Base-by-base conservation (phyloP, 106 monocot genomes). In the Apostasia shenzhenica region DNA sequence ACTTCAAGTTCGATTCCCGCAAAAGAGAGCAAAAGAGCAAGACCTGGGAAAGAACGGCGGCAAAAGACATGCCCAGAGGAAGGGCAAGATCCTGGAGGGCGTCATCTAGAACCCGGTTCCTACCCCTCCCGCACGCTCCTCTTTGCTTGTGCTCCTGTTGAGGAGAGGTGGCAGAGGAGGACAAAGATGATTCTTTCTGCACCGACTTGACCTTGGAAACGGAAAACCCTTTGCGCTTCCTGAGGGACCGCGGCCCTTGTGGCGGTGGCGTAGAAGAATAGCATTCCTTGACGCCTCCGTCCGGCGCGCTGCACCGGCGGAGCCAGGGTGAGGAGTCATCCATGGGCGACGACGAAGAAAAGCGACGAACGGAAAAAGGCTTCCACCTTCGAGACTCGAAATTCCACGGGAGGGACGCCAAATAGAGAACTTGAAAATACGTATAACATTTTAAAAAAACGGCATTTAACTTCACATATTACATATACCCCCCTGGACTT, bases 1-100 rank as follows among this genome's bases (percentile, higher is more conserved):
- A 26, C 26, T 26, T 26, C 26, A 26, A 26, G 26, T 26, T 26
- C 26, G 26, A 26, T 26, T 26, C 26, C 26, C 26, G 26, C 26
- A 26, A 26, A 26, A 26, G 26, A 26, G 26, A 26, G 26, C 26
- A 26, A 26, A 7, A 68, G 55, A 5, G 63, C 59, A 1, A 55
- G 2, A 88, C 88, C 88, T 84, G 76, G 6, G 84, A 62, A 37
- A 88, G 43, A 47, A 88, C 69, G 26, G 84, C 88, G 9, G 88
- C 88, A n/a, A 88, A 81, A 6, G 88, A 84, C 84, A 83, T 84
- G 49, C 88, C 84, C 13, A 88, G 69, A 1, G 84, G 78, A 55
- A 88, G 81, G 8, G 75, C 88, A 38, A 88, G 84, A 61, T 88
- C 88, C 43, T 61, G 70, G 56, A 78, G 10, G n/a, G 41, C 57